Base-by-base conservation (phyloP, 441 rosid species). In the Macaranga tanarius region DNA sequence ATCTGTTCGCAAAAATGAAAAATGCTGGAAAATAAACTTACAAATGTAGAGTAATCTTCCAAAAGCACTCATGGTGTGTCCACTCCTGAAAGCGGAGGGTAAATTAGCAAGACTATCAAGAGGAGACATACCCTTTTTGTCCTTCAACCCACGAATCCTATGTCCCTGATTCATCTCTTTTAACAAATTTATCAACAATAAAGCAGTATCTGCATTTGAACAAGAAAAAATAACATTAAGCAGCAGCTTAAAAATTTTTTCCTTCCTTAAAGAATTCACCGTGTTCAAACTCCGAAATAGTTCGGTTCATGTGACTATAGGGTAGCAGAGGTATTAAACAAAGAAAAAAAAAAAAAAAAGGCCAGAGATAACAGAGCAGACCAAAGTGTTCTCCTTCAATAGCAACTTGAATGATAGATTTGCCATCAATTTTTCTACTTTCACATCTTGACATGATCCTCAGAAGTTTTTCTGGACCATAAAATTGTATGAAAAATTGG, bases 401-500 rank as follows among this genome's bases (percentile, higher is more conserved):
- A 7, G 82, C 80, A 66, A 73, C 56, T 64, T 78, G 84, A 50
- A 81, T 74, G 58, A 81, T 73, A 51, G 84, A 73, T 60, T 52
- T 23, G 1, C 3, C 26, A 63, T 78, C 84, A 4, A 10, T 23
- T 5, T 48, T 74, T 65, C 7, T 16, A 26, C 23, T 66, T 17
- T 13, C 23, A 4, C 54, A 31, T 51, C 31, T 17, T 69, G 69
- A 16, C 13, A 7, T 0, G 13, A 3, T 20, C 34, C 3, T 11
- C 5, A 11, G 10, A 0, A 22, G n/a, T 3, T 0, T 55, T 10
- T 1, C 23, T 10, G 4, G 25, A 17, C 25, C 16, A 15, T 48
- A 17, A 12, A 10, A 17, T 17, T 4, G 7, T 3, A 48, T 61
- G 7, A 76, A 66, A 17, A 67, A 64, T 40, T 12, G 1, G 38